Base-by-base conservation (phyloP, 163 green algal species). In the Chlamydomonas reinhardtii region DNA sequence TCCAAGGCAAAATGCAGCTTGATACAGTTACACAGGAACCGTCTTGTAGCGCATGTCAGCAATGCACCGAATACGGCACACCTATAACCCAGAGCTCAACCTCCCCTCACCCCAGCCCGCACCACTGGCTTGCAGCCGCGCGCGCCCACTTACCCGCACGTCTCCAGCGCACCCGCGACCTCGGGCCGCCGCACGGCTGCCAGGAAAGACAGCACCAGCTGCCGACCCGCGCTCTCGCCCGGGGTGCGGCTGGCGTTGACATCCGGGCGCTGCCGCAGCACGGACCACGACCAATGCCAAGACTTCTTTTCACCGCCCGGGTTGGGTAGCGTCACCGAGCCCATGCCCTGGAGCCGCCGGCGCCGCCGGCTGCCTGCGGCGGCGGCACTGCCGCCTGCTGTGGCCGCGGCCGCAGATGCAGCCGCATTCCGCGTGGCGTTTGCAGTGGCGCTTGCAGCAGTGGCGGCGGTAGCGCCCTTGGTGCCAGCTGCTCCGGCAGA, bases 121-220 rank as follows among this genome's bases (percentile, higher is more conserved):
- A n/a, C n/a, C n/a, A n/a, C n/a, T n/a, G n/a, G 43, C 43, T 54
- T 54, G 43, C 43, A 11, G 43, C n/a, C n/a, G 6, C 73, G 25
- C 25, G 22, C 22, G 15, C 16, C 2, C 74, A 9, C 52, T 3
- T 32, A 32, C 52, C 54, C 54, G 62, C 76, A 84, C 27, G 35
- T 35, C 64, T 74, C 37, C 64, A 84, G 62, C 39, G 39, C 76
- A 39, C 61, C 64, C 19, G 29, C 27, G 64, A 74, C 76, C 15
- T 62, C 20, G 27, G 39, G 64, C 43, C 34, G 35, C 64, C 69
- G 71, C 43, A 69, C 29, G 9, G 76, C 76, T 15, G 62, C 37
- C 27, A 84, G 76, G 8, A 84, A 65, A 0, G 76, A 25, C 76
- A 84, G 74, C 22, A 66, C 76, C 64, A 84, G 4, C 17, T 66